A percentile compares a stretch with the other conserved stretches of the same genome.
Evolutionary conservation across 169 alveolate genomes (phyloP).

Genomic region (Plasmodium knowlesi): DNA sequence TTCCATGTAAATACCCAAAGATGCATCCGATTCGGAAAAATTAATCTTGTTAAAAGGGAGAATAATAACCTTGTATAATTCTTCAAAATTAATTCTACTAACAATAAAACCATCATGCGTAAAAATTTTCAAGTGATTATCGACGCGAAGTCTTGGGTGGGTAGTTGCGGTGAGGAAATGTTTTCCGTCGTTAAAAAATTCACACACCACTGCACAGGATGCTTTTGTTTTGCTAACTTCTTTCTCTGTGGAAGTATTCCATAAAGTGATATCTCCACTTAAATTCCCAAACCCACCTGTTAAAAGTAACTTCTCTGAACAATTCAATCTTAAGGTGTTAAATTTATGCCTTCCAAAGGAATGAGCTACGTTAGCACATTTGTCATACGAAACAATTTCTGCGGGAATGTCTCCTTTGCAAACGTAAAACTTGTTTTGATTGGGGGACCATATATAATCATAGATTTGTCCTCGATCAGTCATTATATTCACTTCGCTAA

Average conservation of each 20-base stretch:
- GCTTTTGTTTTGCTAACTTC: slow-evolving; percentile 82
- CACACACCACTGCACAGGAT: slow-evolving; percentile 86
- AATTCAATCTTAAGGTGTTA: slow-evolving; percentile 86
- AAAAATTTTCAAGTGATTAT: slow-evolving; percentile 88
- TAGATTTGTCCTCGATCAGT: slow-evolving; percentile 79
- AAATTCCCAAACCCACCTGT: slow-evolving; percentile 94
- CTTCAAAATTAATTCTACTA: slow-evolving; percentile 78
- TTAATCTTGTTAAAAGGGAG: slow-evolving; percentile 60
- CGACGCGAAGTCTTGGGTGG: slow-evolving; percentile 92
- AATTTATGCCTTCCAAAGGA: slow-evolving; percentile 86
- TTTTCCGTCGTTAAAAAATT: slow-evolving; percentile 84
- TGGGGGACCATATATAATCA: slow-evolving; percentile 83
- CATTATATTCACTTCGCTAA: slow-evolving; percentile 42
- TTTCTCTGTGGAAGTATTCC: slow-evolving; percentile 84
- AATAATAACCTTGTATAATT: slow-evolving; percentile 77
- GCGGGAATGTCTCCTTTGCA: slow-evolving; percentile 84
- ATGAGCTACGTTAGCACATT: slow-evolving; percentile 76
- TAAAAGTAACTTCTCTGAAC: slow-evolving; percentile 84
- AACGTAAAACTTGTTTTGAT: slow-evolving; percentile 78
- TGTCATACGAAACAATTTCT: slow-evolving; percentile 77
- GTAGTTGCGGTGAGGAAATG: slow-evolving; percentile 91
- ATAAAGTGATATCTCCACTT: slow-evolving; percentile 92
- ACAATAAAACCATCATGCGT: slow-evolving; percentile 85
- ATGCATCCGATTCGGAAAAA: slow-evolving; percentile 5
- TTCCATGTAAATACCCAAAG: neutral